Conservation (phyloP, 371 early-diverging fungal genomes). For the Polyrhizophydium stewartii region DNA sequence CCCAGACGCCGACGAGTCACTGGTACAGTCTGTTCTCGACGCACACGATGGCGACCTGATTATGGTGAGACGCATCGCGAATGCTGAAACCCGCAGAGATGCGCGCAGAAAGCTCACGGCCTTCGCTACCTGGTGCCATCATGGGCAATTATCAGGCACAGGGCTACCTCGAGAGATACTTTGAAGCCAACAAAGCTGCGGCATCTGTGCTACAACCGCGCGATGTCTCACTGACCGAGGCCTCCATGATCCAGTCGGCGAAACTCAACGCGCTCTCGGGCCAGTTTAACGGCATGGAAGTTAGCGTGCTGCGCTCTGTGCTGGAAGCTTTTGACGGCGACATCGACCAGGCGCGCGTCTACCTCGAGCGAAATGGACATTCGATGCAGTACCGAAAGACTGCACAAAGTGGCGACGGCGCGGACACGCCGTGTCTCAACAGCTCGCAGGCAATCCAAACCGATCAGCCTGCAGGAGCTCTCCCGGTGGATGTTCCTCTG, state of each 20-base stretch:
- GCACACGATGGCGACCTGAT: slow-evolving; percentile 3
- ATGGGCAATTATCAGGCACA: not conserved
- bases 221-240: not conserved
- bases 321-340: not conserved
- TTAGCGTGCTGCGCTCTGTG: not conserved
- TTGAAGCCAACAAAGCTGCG: not conserved
- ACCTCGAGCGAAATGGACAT: not conserved
- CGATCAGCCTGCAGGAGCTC: not conserved
- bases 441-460: not conserved
- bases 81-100: no score
- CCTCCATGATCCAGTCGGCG: not conserved
- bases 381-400: not conserved
- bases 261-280: not conserved
- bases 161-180: not conserved
- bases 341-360: not conserved
- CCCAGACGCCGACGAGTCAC: not conserved
- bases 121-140: not conserved
- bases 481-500: not conserved
- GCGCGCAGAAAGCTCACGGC: not conserved
- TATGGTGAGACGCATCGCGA: not conserved
- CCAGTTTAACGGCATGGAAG: not conserved
- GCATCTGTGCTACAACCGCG: not conserved
- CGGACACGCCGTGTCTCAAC: no score
- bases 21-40: not conserved
- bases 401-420: not conserved